A percentile compares a stretch with the other conserved stretches of the same genome.
These are phyloP conservation scores for Theileria sp. DNA, from an alignment of 169 alveolate genomes.

Conservation along the genomic window DNA sequence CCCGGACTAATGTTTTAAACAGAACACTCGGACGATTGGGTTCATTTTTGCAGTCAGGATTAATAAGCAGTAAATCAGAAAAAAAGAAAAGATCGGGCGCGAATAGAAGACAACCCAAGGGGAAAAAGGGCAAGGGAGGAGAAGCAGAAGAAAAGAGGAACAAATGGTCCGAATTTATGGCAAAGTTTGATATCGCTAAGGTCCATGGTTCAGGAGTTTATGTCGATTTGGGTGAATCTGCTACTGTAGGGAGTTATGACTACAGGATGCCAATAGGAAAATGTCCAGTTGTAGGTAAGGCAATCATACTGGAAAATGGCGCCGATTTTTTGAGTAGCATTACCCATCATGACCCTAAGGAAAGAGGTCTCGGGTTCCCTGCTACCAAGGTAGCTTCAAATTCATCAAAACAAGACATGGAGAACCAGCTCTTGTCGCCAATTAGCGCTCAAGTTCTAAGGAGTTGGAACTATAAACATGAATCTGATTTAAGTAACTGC, in stretches of 20 bases:
- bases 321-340: conserved; percentile 69
- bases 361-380: conserved; percentile 68
- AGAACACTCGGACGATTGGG: background rate
- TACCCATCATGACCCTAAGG: conserved; percentile 49
- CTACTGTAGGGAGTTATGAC: conserved; percentile 32
- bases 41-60: conserved; percentile 5
- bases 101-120: background rate
- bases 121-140: conserved; percentile 1
- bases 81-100: conserved; percentile 11
- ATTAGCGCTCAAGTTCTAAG: conserved; percentile 48
- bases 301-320: conserved; percentile 53
- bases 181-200: conserved; percentile 66
- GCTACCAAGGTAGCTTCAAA: conserved; percentile 20
- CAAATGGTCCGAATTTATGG: conserved; percentile 72
- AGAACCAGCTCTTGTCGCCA: conserved; percentile 62
- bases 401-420: conserved; percentile 1
- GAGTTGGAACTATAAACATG: conserved; percentile 38
- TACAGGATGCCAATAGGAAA: conserved; percentile 75
- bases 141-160: conserved; percentile 17
- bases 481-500: conserved; percentile 68
- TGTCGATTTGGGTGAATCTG: conserved; percentile 76
- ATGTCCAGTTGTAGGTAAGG: conserved; percentile 79
- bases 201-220: conserved; percentile 73
- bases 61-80: background rate
- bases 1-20: background rate